Evolutionary conservation across 2,329 filamentous ascomycete species (phyloP).

Genomic region (Xenoacremonium recifei): DNA sequence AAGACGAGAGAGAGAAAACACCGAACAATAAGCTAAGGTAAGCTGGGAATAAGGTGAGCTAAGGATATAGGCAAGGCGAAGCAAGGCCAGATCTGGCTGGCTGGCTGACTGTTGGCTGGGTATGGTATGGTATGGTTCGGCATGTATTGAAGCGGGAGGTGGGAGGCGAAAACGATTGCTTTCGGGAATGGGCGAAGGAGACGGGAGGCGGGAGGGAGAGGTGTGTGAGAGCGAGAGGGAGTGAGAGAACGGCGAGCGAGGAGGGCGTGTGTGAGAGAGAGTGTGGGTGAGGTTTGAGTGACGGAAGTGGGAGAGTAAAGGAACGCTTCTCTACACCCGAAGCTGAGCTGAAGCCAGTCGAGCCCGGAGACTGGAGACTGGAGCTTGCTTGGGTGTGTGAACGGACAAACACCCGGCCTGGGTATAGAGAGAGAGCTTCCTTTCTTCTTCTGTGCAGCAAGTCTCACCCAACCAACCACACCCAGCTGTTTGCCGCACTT

Average conservation of each 20-base stretch:
- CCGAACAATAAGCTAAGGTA: not conserved
- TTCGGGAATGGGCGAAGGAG: conserved; percentile 15
- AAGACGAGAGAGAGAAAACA: no score
- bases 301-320: not conserved
- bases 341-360: not conserved
- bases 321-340: not conserved
- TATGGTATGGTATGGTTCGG: not conserved
- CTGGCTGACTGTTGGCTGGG: not conserved
- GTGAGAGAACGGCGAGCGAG: no score
- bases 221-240: conserved; percentile 20
- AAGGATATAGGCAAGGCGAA: not conserved
- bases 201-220: conserved; percentile 19
- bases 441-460: no score
- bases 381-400: conserved; percentile 1
- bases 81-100: not conserved
- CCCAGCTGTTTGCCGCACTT: no score
- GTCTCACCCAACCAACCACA: no score
- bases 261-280: no score
- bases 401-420: not conserved
- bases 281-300: not conserved
- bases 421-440: not conserved
- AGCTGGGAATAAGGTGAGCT: not conserved
- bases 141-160: not conserved
- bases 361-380: no score
- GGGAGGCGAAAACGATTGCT: not conserved